A percentile compares a stretch with the other conserved stretches of the same genome.
Evolutionary conservation across 1,139 yeast species (phyloP).

Genomic region (Geotrichum siamense): DNA sequence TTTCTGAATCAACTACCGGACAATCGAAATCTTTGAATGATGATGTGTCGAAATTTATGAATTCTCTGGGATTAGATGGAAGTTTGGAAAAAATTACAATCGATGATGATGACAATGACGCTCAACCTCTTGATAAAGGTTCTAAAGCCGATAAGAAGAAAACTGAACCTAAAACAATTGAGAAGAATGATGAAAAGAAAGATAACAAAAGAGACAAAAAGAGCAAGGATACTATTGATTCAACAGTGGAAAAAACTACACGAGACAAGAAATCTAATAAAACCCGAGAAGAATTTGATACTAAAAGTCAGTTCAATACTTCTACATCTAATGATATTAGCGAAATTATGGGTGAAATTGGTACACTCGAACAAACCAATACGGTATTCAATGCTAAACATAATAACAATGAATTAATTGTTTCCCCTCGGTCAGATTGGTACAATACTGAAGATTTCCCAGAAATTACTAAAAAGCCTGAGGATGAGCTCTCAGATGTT

Average conservation of each 20-base stretch:
- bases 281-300: slow-evolving; percentile 3
- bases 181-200: slow-evolving; percentile 31
- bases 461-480: slow-evolving; percentile 36
- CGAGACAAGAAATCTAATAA: slow-evolving; percentile 20
- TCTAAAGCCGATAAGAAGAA: slow-evolving; percentile 30
- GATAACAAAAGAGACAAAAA: slow-evolving; percentile 25
- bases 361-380: slow-evolving; percentile 6
- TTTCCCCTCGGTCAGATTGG: slow-evolving; percentile 73
- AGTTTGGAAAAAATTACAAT: not conserved
- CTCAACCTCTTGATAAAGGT: slow-evolving; percentile 36
- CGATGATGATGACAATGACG: slow-evolving; percentile 30
- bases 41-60: slow-evolving; percentile 55
- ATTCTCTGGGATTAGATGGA: slow-evolving; percentile 48
- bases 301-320: slow-evolving; percentile 26
- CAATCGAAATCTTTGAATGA: slow-evolving; percentile 42
- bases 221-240: slow-evolving; percentile 8
- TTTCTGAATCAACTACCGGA: slow-evolving; percentile 36
- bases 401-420: slow-evolving; percentile 41
- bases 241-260: slow-evolving; percentile 7
- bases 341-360: slow-evolving; percentile 12
- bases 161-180: slow-evolving; percentile 33
- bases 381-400: slow-evolving; percentile 14
- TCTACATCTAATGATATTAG: slow-evolving; percentile 27
- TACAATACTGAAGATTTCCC: slow-evolving; percentile 42
- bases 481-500: slow-evolving; percentile 39